A percentile compares a stretch with the other conserved stretches of the same genome.
phyloP scores from a whole-genome alignment of 2,329 filamentous ascomycete species.

The Phaeoacremonium minimum region DNA sequence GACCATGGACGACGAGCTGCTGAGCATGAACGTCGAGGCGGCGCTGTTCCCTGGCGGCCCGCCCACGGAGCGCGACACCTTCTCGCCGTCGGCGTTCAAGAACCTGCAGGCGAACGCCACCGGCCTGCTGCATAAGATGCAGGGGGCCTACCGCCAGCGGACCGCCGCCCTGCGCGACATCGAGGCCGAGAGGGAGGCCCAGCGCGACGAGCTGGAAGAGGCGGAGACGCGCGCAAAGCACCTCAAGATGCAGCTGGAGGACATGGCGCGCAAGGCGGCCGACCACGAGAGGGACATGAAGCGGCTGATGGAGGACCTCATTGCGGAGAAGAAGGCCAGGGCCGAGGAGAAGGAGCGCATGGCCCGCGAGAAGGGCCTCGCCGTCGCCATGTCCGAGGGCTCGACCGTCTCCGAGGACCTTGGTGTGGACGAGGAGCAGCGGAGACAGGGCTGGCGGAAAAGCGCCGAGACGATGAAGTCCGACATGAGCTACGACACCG shows the following conservation, averaged over 20 bases:
- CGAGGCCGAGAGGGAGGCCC: slow-evolving; percentile 46
- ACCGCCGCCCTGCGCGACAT: slow-evolving; percentile 46
- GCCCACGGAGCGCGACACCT: slow-evolving; percentile 39
- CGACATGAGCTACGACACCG: slow-evolving; percentile 45
- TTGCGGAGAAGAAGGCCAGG: slow-evolving; percentile 43
- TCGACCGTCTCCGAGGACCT: slow-evolving; percentile 48
- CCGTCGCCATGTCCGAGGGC: slow-evolving; percentile 13
- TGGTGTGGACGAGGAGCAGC: slow-evolving; percentile 46
- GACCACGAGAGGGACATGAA: slow-evolving; percentile 49
- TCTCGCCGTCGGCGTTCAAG: slow-evolving; percentile 57
- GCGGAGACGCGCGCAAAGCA: slow-evolving; percentile 46
- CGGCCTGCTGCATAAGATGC: slow-evolving; percentile 51
- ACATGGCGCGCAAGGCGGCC: slow-evolving; percentile 47
- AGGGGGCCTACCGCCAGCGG: slow-evolving; percentile 53
- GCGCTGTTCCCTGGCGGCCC: slow-evolving; percentile 45
- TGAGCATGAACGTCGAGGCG: slow-evolving; percentile 49
- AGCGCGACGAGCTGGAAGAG: slow-evolving; percentile 53
- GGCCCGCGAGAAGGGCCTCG: slow-evolving; percentile 15
- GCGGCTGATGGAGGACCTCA: slow-evolving; percentile 37
- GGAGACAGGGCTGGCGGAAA: slow-evolving; percentile 25
- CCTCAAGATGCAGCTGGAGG: slow-evolving; percentile 56
- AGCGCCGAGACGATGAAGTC: slow-evolving; percentile 32
- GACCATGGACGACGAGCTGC: slow-evolving; percentile 46
- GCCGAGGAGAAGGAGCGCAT: slow-evolving; percentile 28
- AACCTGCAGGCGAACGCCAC: slow-evolving; percentile 56